phyloP scores from a whole-genome alignment of 257 asterid genomes.

The Salvia rosmarinus region DNA sequence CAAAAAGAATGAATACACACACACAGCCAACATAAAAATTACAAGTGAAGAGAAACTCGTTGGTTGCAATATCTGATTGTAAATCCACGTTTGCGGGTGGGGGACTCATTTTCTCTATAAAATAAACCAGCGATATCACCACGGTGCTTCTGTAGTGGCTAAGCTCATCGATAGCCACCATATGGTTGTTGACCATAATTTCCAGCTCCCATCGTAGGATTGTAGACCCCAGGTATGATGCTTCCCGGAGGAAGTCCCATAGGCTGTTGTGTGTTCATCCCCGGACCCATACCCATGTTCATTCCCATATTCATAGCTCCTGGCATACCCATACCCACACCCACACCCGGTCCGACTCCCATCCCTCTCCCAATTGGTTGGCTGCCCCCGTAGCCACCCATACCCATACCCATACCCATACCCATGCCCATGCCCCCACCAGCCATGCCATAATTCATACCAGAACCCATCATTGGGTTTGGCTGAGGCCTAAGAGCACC shows the following conservation, averaged over 20 bases:
- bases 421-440: constrained; percentile 53
- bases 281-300: constrained; percentile 42
- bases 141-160: neutral
- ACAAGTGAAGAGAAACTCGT: constrained; percentile 36
- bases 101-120: constrained; percentile 36
- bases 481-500: constrained; percentile 62
- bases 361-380: constrained; percentile 53
- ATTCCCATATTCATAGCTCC: constrained; percentile 38
- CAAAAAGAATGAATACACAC: constrained; percentile 47
- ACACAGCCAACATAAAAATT: constrained; percentile 41
- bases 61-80: constrained; percentile 35
- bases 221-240: constrained; percentile 64
- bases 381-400: constrained; percentile 53
- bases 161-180: constrained; percentile 70
- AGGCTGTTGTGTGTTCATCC: constrained; percentile 63
- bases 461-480: constrained; percentile 66
- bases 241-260: constrained; percentile 70
- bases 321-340: constrained; percentile 9
- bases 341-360: constrained; percentile 35
- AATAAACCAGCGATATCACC: constrained; percentile 24
- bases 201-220: constrained; percentile 69
- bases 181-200: constrained; percentile 71
- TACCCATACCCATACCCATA: constrained; percentile 42
- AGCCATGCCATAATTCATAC: constrained; percentile 52
- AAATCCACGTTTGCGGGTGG: constrained; percentile 32